These are phyloP conservation scores for Camellia lanceoleosa DNA, from an alignment of 148 eudicot species.

Conservation along the genomic window DNA sequence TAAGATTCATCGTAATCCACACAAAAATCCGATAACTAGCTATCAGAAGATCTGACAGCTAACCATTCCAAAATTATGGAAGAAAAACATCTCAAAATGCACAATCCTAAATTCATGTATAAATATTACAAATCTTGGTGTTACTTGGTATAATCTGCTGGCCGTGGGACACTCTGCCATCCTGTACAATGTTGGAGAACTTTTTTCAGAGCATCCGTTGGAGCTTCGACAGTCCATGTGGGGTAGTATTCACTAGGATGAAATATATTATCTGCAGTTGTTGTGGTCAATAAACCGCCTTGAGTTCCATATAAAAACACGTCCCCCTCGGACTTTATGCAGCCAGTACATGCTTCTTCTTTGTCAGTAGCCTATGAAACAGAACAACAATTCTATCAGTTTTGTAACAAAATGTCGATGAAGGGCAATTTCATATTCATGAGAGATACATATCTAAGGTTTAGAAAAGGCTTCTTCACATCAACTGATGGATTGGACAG, in stretches of 20 bases:
- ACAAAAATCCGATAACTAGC: no score
- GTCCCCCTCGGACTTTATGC: slow-evolving; percentile 48
- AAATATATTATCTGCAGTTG: slow-evolving; percentile 21
- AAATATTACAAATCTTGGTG: background rate
- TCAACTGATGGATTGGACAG: no score
- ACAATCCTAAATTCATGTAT: background rate
- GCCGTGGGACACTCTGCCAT: slow-evolving; percentile 58
- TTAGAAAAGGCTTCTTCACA: background rate
- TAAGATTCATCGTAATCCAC: no score
- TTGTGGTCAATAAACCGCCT: slow-evolving; percentile 23
- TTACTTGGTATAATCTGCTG: slow-evolving; percentile 28
- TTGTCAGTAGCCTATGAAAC: slow-evolving; percentile 43
- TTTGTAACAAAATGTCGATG: background rate
- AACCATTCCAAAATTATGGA: no score
- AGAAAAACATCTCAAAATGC: no score
- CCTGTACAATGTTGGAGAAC: slow-evolving; percentile 65
- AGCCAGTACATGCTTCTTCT: slow-evolving; percentile 35
- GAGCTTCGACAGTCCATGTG: slow-evolving; percentile 66
- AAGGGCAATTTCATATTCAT: background rate
- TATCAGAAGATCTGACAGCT: no score
- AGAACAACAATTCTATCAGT: background rate
- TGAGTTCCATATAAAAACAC: slow-evolving; percentile 41
- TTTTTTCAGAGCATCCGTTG: slow-evolving; percentile 63
- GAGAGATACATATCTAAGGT: background rate
- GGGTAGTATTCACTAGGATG: slow-evolving; percentile 52